These are phyloP conservation scores for Trichoderma sp. DNA, from an alignment of 2,329 filamentous ascomycete species.

Conservation along the genomic window DNA sequence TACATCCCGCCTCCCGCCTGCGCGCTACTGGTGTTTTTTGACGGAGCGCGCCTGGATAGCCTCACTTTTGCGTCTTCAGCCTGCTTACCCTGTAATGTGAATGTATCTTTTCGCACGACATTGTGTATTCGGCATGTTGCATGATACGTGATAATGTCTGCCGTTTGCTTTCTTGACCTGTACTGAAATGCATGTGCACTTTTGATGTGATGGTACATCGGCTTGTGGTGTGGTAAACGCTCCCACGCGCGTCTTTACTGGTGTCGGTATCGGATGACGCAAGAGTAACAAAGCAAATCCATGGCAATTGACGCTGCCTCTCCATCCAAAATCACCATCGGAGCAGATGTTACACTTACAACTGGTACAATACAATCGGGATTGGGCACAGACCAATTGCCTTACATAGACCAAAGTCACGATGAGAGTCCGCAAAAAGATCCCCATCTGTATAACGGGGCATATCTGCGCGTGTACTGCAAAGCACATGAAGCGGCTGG, in stretches of 20 bases:
- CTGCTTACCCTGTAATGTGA: slow-evolving; percentile 2
- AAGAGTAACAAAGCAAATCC: not conserved
- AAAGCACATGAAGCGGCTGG: not conserved
- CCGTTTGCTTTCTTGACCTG: too few species aligned
- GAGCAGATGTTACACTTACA: not conserved
- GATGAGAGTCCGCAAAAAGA: not conserved
- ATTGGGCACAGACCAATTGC: not conserved
- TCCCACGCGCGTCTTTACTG: too few species aligned
- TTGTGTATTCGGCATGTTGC: not conserved
- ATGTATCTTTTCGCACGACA: not conserved
- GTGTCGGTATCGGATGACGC: too few species aligned
- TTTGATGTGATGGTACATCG: too few species aligned
- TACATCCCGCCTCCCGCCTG: not conserved
- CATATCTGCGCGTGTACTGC: not conserved
- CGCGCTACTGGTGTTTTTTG: not conserved
- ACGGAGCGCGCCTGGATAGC: slow-evolving; percentile 1
- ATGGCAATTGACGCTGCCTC: not conserved
- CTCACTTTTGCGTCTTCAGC: not conserved
- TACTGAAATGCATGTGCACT: too few species aligned
- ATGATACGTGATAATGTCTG: too few species aligned
- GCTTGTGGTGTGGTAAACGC: too few species aligned
- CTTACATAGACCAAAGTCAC: not conserved
- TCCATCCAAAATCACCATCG: not conserved
- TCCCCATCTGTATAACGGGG: not conserved
- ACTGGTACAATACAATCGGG: too few species aligned